Evolutionary conservation across 2,329 filamentous ascomycete species (phyloP), one percentile per base, ranked within the genome.

Genomic region (Coniochaeta sp.): DNA sequence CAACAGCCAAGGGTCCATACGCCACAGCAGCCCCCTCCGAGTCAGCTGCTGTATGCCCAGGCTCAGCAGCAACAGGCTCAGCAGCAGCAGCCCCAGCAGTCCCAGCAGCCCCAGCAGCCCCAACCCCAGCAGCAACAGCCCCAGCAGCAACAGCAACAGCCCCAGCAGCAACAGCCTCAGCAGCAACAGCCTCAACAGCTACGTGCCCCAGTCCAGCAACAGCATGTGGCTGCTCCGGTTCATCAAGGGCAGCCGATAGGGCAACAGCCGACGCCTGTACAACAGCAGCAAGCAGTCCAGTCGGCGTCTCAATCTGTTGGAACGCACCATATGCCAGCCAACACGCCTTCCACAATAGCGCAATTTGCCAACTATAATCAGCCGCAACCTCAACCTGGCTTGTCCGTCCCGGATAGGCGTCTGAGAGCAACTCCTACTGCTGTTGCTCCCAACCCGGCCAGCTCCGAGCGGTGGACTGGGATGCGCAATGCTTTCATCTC

Each of bases 1-100:
- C n/a, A n/a, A n/a, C n/a, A n/a, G n/a, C n/a, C n/a, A n/a, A n/a
- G n/a, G n/a, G n/a, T n/a, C n/a, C n/a, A n/a, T n/a, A n/a, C n/a
- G n/a, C n/a, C n/a, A n/a, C n/a, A n/a, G n/a, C n/a, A n/a, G n/a
- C n/a, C 6, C 19, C 64, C 64, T 16, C 63, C 67, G 44, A 57
- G 71, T 12, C 64, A 69, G 59, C 11, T 33, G 52, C 26, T 36
- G 38, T 19, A 57, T 56, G 54, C 36, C 36, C 63, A 67, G 22
- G 58, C 62, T 3, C 66, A 68, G 50, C 62, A 63, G 38, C 44
- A 61, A 34, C 56, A 66, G 58, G 24, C 12, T 12, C 44, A 50
- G 44, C 44, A 50, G 17, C 17, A 22, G 6, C 44, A 50, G 24
- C 6, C 44, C 7, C 44, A 50, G 28, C 47, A 52, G 24, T 24